phyloP scores from a whole-genome alignment of 108 stramenopile genomes.

The Stephanodiscus triporus region DNA sequence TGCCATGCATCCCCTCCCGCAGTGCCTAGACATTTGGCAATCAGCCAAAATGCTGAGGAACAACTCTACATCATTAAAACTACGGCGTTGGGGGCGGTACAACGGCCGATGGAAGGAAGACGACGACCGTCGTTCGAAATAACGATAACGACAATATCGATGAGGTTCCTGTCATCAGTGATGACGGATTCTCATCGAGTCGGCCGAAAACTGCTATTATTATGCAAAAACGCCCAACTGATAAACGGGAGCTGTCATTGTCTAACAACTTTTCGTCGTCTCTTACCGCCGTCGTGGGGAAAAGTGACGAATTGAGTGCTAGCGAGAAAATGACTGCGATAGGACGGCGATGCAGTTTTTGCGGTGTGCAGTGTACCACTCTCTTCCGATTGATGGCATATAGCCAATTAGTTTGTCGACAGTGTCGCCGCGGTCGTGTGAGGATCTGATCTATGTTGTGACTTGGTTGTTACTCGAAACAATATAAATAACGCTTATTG shows the following conservation, averaged over 20 bases:
- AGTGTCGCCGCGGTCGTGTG: conserved; percentile 17
- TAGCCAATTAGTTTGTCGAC: conserved; percentile 15
- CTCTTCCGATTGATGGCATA: conserved; percentile 9
- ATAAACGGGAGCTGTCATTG: neutral
- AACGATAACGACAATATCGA: too few species aligned
- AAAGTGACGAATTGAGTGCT: neutral
- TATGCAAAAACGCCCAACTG: neutral
- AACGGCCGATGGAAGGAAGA: too few species aligned
- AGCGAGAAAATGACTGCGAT: neutral
- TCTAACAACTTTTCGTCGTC: neutral
- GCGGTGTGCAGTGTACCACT: neutral
- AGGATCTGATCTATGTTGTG: too few species aligned
- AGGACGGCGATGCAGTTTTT: too few species aligned
- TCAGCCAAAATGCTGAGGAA: too few species aligned
- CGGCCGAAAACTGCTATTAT: neutral
- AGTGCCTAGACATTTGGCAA: too few species aligned
- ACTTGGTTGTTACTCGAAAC: too few species aligned
- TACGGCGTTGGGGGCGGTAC: neutral
- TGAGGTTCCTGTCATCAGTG: neutral
- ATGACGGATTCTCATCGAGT: too few species aligned
- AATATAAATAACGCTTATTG: too few species aligned
- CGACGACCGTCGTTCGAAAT: too few species aligned
- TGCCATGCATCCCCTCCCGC: too few species aligned
- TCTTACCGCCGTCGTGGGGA: neutral
- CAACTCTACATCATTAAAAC: too few species aligned